phyloP scores from a whole-genome alignment of 352 stramenopile species.

The Globisporangium acanthophoron region DNA sequence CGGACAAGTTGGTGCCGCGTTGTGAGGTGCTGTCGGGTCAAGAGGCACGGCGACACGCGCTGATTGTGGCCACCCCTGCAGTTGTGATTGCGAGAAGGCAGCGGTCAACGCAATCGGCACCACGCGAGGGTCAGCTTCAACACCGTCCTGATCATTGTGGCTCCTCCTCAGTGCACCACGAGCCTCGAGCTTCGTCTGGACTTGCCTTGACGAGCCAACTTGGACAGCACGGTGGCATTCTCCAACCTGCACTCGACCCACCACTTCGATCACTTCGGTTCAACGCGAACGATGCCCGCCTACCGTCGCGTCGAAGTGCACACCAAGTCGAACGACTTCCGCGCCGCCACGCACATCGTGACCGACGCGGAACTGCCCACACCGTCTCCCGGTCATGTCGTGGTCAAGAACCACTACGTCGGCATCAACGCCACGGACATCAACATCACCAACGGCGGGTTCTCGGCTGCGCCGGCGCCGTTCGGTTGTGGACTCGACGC shows the following conservation, averaged over 20 bases:
- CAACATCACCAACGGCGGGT: slow-evolving; percentile 48
- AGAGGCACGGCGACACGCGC: no score
- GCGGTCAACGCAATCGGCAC: not conserved
- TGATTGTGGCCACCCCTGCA: not conserved
- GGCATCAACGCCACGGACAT: slow-evolving; percentile 60
- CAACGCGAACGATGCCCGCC: slow-evolving; percentile 17
- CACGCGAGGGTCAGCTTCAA: not conserved
- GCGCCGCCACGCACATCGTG: slow-evolving; percentile 28
- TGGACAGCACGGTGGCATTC: not conserved
- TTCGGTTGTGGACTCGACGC: slow-evolving; percentile 22
- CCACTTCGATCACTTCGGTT: not conserved
- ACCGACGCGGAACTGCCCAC: slow-evolving; percentile 23
- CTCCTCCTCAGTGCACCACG: not conserved
- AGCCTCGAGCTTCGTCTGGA: not conserved
- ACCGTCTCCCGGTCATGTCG: slow-evolving; percentile 17
- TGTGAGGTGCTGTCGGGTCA: no score
- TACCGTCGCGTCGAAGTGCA: slow-evolving; percentile 38
- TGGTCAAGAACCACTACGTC: slow-evolving; percentile 48
- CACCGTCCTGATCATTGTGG: not conserved
- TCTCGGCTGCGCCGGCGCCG: slow-evolving; percentile 26
- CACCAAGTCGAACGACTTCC: slow-evolving; percentile 37
- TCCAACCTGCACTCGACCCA: not conserved
- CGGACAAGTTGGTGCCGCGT: no score
- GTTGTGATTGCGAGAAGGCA: not conserved
- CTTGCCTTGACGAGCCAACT: not conserved